Base-by-base conservation (phyloP, 2,329 filamentous ascomycete species). In the Aspergillus unguis region DNA sequence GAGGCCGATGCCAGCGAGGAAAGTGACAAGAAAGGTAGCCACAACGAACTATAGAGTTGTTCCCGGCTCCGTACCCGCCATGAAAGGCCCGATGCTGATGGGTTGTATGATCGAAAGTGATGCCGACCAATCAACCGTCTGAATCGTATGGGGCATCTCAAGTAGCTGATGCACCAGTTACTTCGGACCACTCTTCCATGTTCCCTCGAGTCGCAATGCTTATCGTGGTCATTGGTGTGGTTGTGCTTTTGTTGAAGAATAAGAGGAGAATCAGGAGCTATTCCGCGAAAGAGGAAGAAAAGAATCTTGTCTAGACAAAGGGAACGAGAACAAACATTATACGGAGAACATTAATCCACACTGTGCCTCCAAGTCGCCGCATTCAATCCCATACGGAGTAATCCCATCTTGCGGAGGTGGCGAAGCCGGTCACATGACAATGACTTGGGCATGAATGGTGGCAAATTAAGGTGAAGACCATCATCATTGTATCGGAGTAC, bases 1-100 rank as follows among this genome's bases (percentile, higher is more conserved):
- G 61, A 64, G 26, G 51, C 61, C 31, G 50, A 56, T 48, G 38
- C 48, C 33, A 57, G 60, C 26, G 40, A 49, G 26, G 51, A 53
- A 36, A 17, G 36, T 48, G 65, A 65, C 29, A 56, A 56, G 57
- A 82, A 85, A 85, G 84, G 83, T 85, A 85, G 80, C 74, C 80
- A 83, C 64, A 80, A 78, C 69, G 84, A 86, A 76, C 80, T 86
- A 67, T 86, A 83, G 74, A 75, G 60, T 62, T 59, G 58, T 50
- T 52, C 51, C 58, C 61, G 59, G 55, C 55, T 58, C 60, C 60
- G 48, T 54, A 50, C 55, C 56, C 64, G 57, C 61, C 68, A 53
- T 59, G 58, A 44, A 52, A 52, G 52, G 48, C 47, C 56, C 58
- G 53, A 62, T 65, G 60, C 69, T 71, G 69, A 71, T 70, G 50